Base-by-base conservation (phyloP, 805 yeast genomes). In the Candida corydali region DNA sequence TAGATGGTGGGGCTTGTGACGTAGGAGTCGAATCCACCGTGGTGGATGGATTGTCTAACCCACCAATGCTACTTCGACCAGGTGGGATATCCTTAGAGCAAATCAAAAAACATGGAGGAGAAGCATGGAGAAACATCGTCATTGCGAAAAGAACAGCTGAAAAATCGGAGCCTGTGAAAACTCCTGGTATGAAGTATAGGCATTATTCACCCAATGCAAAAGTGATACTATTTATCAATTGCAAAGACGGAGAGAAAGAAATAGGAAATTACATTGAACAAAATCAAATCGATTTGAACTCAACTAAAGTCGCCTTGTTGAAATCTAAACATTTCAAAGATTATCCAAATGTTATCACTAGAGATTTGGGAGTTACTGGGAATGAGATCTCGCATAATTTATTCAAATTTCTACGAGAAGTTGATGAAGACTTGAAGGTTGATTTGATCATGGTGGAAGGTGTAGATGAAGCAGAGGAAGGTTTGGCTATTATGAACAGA, bases 181-280 rank as follows among this genome's bases (percentile, higher is more conserved):
- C 98, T 0, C 98, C 98, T 0, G 98, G 98, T 0, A 93, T 93
- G 98, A 93, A 93, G 54, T 93, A 93, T 56, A 80, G 85, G 47
- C 98, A 93, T 57, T 93, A 93, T 57, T 85, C 96, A 0, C 98
- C 98, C 3, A 73, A 73, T 2, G 96, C 97, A 0, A 78, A 74
- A 40, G 98, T 93, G 3, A 64, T 83, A 0, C 58, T 89, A 4
- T 77, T 87, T 43, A 59, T 67, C 17, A 70, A 76, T 17, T 65
- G 76, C 32, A 68, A 65, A 0, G 66, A 74, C 38, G 75, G 80
- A 0, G 45, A 40, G 2, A 33, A 41, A 1, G 69, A 63, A 1
- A 47, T 76, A 4, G 31, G 51, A 11, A 38, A 46, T 3, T 64
- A 55, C 35, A 34, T 65, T 11, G 19, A 34, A 1, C 41, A 44